A percentile compares a stretch with the other conserved stretches of the same genome.
Evolutionary conservation across 164 flowering plant species (phyloP).

Genomic region (Dillenia suffruticosa): DNA sequence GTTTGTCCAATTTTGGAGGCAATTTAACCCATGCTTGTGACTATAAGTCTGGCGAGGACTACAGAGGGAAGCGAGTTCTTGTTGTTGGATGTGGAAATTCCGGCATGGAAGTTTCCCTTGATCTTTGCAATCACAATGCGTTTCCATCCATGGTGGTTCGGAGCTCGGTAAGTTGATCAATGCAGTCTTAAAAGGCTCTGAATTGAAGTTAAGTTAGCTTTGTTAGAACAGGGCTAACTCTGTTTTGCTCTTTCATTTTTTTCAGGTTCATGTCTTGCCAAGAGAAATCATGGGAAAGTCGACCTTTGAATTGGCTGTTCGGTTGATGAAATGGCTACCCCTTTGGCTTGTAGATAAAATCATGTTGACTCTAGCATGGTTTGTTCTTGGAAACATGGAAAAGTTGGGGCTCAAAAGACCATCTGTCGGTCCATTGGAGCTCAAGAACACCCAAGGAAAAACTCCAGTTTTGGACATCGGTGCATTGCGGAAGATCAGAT

Average conservation of each 20-base stretch:
- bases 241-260: conserved; percentile 1
- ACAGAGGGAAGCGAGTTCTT: conserved; percentile 50
- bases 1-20: conserved; percentile 42
- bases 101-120: conserved; percentile 85
- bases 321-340: conserved; percentile 62
- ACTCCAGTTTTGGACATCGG: conserved; percentile 82
- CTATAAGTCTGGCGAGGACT: conserved; percentile 61
- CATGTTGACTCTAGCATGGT: conserved; percentile 43
- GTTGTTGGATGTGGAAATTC: conserved; percentile 86
- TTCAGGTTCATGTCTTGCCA: conserved; percentile 76
- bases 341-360: conserved; percentile 64
- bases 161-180: conserved; percentile 47
- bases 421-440: conserved; percentile 52
- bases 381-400: conserved; percentile 47
- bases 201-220: not conserved
- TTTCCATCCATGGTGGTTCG: conserved; percentile 69
- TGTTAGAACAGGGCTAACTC: not conserved
- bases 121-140: conserved; percentile 69
- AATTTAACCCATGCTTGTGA: conserved; percentile 51
- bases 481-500: conserved; percentile 47
- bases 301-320: conserved; percentile 51
- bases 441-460: conserved; percentile 58
- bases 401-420: conserved; percentile 67
- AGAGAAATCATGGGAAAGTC: conserved; percentile 65
- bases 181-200: not conserved